A percentile compares a stretch with the other conserved stretches of the same genome.
Conservation (phyloP, 1,139 yeast genomes). For the Trichomonascaceae sp. region DNA sequence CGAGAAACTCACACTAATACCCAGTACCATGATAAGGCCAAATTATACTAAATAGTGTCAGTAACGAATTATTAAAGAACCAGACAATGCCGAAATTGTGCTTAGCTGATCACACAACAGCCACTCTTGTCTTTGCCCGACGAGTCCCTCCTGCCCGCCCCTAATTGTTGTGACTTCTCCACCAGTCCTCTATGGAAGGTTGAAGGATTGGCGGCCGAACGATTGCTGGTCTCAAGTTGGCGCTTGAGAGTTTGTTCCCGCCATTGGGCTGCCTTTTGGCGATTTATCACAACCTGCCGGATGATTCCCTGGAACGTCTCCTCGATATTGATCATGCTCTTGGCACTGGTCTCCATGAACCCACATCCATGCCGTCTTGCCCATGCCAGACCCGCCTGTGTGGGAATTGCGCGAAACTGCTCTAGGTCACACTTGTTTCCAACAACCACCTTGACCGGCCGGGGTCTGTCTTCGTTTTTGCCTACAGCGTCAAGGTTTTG, state of each 20-base stretch:
- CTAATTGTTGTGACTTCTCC: neutral
- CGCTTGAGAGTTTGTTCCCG: neutral
- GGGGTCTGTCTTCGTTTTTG: constrained; percentile 11
- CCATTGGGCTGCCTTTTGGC: constrained; percentile 6
- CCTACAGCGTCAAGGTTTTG: constrained; percentile 47
- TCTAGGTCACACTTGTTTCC: constrained; percentile 45
- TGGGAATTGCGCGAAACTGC: constrained; percentile 64
- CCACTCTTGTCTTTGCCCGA: constrained; percentile 3
- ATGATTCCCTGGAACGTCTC: constrained; percentile 68
- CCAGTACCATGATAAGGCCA: too few species aligned
- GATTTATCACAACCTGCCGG: constrained; percentile 33
- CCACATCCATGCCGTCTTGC: constrained; percentile 65
- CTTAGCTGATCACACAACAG: constrained; percentile 7
- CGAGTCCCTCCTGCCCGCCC: constrained; percentile 2
- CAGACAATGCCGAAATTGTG: too few species aligned
- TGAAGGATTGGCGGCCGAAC: neutral
- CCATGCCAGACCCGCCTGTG: constrained; percentile 68
- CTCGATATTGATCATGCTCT: constrained; percentile 80
- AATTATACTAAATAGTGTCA: too few species aligned
- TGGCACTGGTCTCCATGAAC: constrained; percentile 82
- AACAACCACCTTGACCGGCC: constrained; percentile 23
- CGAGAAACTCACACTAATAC: too few species aligned
- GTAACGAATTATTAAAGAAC: too few species aligned
- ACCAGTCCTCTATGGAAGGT: too few species aligned
- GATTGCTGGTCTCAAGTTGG: neutral